Base-by-base conservation (phyloP, 2,329 filamentous ascomycete genomes). In the Penicillium sp. region DNA sequence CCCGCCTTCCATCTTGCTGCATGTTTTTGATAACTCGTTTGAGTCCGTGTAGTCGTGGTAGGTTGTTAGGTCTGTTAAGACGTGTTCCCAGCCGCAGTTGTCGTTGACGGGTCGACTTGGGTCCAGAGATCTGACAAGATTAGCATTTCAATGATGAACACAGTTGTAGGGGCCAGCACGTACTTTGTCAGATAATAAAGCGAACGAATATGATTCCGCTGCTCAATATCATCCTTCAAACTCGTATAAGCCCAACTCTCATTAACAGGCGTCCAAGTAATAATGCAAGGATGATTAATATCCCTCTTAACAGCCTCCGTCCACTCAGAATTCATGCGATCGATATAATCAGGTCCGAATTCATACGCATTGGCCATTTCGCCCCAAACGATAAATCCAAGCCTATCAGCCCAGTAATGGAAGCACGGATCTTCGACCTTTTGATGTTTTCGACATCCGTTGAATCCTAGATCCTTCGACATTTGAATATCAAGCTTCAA, bases 51-150 rank as follows among this genome's bases (percentile, higher is more conserved):
- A 89, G 67, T 88, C 85, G 65, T 88, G 86, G 73, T 86, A 89
- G 0, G 85, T 87, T 20, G 81, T 83, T 2, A 88, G 71, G 58
- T 88, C 85, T 0, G 82, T 85, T 9, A 76, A 60, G 5, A 88
- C 84, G 56, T 88, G 85, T 62, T 88, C 84, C 86, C 86, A 88
- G 27, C 86, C 86, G 58, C 85, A 88, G 68, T 89, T 88, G 67
- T 88, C 85, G 62, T 88, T 89, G 62, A 89, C 78, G 13, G 84
- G 84, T 5, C 86, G 73, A 0, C 81, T 86, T 1, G 82, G 77
- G 56, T 89, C 86, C 2, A 88, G 75, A 0, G 78, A 77, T 62
- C 75, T 75, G 40, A 24, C 4, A 34, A 34, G 10, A 18, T 17
- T 20, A 34, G n/a, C 13, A 34, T 34, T 4, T 34, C 26, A 6